phyloP scores from a whole-genome alignment of 805 yeast genomes.

The Myxozyma neotropica region DNA sequence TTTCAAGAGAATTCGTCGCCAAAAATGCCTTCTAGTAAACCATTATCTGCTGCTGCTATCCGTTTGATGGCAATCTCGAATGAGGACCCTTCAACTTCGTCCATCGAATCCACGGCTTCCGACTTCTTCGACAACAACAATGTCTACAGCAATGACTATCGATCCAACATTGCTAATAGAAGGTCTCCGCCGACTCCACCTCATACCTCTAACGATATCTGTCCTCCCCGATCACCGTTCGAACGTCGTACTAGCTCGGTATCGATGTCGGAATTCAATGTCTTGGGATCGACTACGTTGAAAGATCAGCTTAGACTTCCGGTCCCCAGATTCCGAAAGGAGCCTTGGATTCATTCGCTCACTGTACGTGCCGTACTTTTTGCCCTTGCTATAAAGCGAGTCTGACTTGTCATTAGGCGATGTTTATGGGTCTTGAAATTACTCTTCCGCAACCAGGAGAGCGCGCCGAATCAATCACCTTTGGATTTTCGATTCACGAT shows the following conservation, averaged over 20 bases:
- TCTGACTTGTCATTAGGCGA: conserved; percentile 10
- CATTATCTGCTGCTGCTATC: not conserved
- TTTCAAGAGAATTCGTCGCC: not conserved
- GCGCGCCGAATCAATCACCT: conserved; percentile 11
- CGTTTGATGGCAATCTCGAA: not conserved
- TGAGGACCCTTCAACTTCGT: not conserved
- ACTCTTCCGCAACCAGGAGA: conserved; percentile 13
- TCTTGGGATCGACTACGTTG: conserved; percentile 10
- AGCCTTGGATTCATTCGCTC: conserved; percentile 27
- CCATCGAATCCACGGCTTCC: conserved; percentile 8
- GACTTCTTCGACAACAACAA: conserved; percentile 10
- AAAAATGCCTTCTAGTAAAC: not conserved
- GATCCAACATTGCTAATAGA: not conserved
- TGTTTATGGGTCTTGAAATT: conserved; percentile 32
- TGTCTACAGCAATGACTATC: conserved; percentile 7
- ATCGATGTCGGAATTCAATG: conserved; percentile 17
- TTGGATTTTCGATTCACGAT: conserved; percentile 32
- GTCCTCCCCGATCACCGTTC: not conserved
- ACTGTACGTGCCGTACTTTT: not conserved
- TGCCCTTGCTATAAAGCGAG: not conserved
- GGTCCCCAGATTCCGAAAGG: conserved; percentile 18
- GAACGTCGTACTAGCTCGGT: conserved; percentile 8
- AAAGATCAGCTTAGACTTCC: conserved; percentile 12
- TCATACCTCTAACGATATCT: not conserved
- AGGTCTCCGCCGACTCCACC: not conserved